Conservation (phyloP, 1,139 yeast species). For the Sugiyamaella paludigena region DNA sequence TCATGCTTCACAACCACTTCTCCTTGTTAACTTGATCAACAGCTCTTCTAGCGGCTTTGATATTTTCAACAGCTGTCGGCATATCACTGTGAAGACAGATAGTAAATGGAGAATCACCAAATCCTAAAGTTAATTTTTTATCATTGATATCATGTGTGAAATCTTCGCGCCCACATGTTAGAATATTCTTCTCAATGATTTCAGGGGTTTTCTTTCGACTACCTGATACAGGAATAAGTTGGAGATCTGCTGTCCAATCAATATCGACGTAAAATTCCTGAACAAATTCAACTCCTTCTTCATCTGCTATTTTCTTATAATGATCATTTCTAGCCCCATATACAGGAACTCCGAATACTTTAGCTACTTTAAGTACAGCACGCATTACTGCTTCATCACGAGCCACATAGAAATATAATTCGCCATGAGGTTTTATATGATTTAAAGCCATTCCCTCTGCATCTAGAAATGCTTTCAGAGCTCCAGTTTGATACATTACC, state of each 20-base stretch:
- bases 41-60: constrained; percentile 6
- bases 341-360: constrained; percentile 10
- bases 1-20: neutral
- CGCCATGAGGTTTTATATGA: constrained; percentile 8
- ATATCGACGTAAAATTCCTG: constrained; percentile 7
- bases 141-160: constrained; percentile 7
- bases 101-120: constrained; percentile 2
- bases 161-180: constrained; percentile 6
- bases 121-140: constrained; percentile 4
- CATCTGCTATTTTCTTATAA: constrained; percentile 6
- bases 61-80: constrained; percentile 5
- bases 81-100: constrained; percentile 10
- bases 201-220: constrained; percentile 7
- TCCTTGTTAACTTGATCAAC: constrained; percentile 3
- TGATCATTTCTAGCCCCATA: constrained; percentile 5
- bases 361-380: constrained; percentile 5
- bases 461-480: constrained; percentile 27
- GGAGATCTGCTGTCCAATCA: constrained; percentile 6
- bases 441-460: constrained; percentile 8
- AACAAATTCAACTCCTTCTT: constrained; percentile 8
- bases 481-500: constrained; percentile 13
- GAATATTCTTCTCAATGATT: constrained; percentile 1
- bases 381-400: constrained; percentile 8
- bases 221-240: constrained; percentile 4
- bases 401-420: constrained; percentile 7